Evolutionary conservation across 352 stramenopile genomes (phyloP), one percentile per base, ranked within the genome.

Genomic region (Phytopythium helicoides): DNA sequence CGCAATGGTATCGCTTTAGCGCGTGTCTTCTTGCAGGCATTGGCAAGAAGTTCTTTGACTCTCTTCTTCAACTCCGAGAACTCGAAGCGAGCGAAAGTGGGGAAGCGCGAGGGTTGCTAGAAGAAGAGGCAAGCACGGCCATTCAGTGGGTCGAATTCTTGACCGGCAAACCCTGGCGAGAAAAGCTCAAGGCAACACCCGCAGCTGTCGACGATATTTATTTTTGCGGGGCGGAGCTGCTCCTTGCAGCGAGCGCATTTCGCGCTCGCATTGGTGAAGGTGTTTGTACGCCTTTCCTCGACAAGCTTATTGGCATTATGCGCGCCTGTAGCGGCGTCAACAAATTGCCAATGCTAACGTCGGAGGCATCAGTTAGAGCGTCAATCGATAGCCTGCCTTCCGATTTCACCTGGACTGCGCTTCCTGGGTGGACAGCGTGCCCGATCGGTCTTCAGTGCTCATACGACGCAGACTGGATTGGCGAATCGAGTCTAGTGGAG

Each of bases 111-210:
- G 26, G 45, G n/a, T 11, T 49, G 15, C 11, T 52, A 9, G 35
- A 23, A 12, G 54, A 38, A 16, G 71, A 82, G 35, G 41, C 76
- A 7, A 72, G 78, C 22, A 48, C 77, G 31, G 50, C 56, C 15
- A 36, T 89, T 9, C 56, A 68, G 16, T 89, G 76, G 78, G 78
- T 87, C 55, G 77, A 86, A 38, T 71, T 82, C 18, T 59, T 89
- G 53, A 55, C 79, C 22, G 75, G 72, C 41, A 86, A 86, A 52
- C 74, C 85, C 26, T 89, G 81, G 68, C 76, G 81, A 14, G 76
- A 87, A 38, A 66, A 62, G 36, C 52, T 88, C 36, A 82, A 80
- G 70, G 82, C 86, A 45, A 71, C 72, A 0, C 73, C 67, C 14
- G 76, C 68, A 6, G 72, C 74, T 4, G 62, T 87, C 53, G 74